Percentiles rank a stretch among this genome's conserved stretches.
Conservation (phyloP, 2,329 filamentous ascomycete genomes). For the Ophiostoma sp. region DNA sequence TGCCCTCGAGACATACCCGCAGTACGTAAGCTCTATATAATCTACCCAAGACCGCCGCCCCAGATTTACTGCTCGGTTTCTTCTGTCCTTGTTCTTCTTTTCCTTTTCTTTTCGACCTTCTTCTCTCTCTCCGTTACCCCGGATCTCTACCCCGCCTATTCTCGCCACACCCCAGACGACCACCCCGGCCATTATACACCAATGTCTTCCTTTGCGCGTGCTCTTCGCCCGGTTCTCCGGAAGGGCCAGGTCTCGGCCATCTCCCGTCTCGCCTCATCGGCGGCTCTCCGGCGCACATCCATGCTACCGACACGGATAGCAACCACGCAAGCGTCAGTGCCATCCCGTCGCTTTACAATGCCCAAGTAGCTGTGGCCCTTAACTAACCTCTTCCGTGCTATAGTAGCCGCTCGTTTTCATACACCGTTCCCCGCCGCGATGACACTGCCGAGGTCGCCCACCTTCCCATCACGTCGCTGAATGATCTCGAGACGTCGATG, state of each 20-base stretch:
- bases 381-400: neutral
- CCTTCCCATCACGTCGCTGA: conserved; percentile 88
- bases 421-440: conserved; percentile 53
- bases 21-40: neutral
- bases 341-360: neutral
- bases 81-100: neutral
- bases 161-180: conserved; percentile 9
- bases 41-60: neutral
- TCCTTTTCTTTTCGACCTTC: neutral
- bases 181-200: conserved; percentile 18
- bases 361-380: no score
- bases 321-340: conserved; percentile 15
- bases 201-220: conserved; percentile 49
- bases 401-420: conserved; percentile 53
- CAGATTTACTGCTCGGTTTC: neutral
- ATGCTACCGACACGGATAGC: conserved; percentile 18
- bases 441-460: conserved; percentile 65
- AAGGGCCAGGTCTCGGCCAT: conserved; percentile 35
- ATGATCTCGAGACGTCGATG: conserved; percentile 85
- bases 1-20: conserved; percentile 4
- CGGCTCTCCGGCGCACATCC: conserved; percentile 15
- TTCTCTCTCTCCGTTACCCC: neutral
- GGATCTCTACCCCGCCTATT: neutral
- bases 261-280: conserved; percentile 19
- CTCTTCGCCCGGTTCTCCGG: conserved; percentile 47